These are phyloP conservation scores for Wickerhamomyces canadensis DNA, from an alignment of 805 yeast genomes.

Conservation along the genomic window DNA sequence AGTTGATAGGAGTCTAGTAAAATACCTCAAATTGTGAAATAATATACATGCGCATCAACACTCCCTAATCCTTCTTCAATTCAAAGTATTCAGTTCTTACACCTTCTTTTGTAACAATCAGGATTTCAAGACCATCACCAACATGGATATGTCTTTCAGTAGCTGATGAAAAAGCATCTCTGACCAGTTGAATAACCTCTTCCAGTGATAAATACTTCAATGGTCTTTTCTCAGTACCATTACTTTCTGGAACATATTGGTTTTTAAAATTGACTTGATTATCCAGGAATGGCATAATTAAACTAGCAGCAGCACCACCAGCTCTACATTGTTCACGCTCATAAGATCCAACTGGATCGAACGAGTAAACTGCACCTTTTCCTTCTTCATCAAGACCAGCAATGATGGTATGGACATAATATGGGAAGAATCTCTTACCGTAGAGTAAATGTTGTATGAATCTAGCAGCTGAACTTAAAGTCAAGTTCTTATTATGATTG, in stretches of 20 bases:
- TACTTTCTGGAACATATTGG: slow-evolving; percentile 75
- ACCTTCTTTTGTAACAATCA: slow-evolving; percentile 91
- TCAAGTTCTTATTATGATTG: slow-evolving; percentile 69
- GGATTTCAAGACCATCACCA: slow-evolving; percentile 91
- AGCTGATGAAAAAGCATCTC: slow-evolving; percentile 93
- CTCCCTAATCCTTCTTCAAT: slow-evolving; percentile 73
- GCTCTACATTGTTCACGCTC: slow-evolving; percentile 97
- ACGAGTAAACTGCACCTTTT: slow-evolving; percentile 90
- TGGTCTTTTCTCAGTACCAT: slow-evolving; percentile 60
- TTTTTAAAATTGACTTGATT: slow-evolving; percentile 95
- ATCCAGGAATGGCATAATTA: slow-evolving; percentile 96
- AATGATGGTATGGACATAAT: slow-evolving; percentile 89
- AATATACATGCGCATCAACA: slow-evolving; percentile 1
- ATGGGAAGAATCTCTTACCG: slow-evolving; percentile 94
- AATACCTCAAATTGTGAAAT: background rate
- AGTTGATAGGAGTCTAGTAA: slow-evolving; percentile 3
- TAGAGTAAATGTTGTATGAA: slow-evolving; percentile 84
- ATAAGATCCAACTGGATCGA: slow-evolving; percentile 96
- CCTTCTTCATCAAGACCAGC: slow-evolving; percentile 89
- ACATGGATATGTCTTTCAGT: slow-evolving; percentile 98
- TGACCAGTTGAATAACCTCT: slow-evolving; percentile 81
- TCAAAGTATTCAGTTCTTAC: slow-evolving; percentile 78
- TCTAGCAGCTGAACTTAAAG: slow-evolving; percentile 76
- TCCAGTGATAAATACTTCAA: slow-evolving; percentile 66
- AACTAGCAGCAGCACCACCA: slow-evolving; percentile 94